Evolutionary conservation across 495 filamentous ascomycete genomes (phyloP).

Genomic region (Durotheca rogersii): DNA sequence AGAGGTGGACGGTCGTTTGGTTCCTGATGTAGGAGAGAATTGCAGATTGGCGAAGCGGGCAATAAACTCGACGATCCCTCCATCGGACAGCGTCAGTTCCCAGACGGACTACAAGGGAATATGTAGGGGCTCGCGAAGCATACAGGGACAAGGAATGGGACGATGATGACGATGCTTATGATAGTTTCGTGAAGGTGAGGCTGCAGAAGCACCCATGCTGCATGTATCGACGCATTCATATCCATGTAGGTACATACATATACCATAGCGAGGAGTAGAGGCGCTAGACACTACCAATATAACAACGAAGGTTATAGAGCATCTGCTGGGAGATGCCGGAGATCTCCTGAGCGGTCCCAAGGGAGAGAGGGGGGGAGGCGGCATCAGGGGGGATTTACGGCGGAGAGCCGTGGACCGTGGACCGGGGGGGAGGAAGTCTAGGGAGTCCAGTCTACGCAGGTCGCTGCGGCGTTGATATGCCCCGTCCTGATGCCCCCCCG

Average conservation of each 20-base stretch:
- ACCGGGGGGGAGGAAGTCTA: conserved; percentile 1
- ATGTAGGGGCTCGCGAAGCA: conserved; percentile 11
- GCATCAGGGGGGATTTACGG: too few species aligned
- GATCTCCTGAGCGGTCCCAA: conserved; percentile 7
- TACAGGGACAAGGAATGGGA: conserved; percentile 13
- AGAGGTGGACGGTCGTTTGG: conserved; percentile 18
- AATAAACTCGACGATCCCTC: conserved; percentile 18
- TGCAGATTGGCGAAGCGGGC: conserved; percentile 14
- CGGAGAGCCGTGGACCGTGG: neutral
- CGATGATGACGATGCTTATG: conserved; percentile 28
- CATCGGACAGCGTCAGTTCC: conserved; percentile 6
- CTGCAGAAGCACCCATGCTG: conserved; percentile 30
- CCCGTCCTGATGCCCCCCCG: conserved; percentile 10
- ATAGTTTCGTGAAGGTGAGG: conserved; percentile 26
- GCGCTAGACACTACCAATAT: too few species aligned
- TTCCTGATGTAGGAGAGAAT: conserved; percentile 17
- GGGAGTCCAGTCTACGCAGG: conserved; percentile 8
- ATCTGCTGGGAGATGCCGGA: too few species aligned
- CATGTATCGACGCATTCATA: conserved; percentile 26
- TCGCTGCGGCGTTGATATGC: conserved; percentile 15
- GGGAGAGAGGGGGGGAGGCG: neutral
- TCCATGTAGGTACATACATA: too few species aligned
- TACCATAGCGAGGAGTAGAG: conserved; percentile 25
- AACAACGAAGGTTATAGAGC: too few species aligned
- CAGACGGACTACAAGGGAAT: neutral